Evolutionary conservation across 2,329 filamentous ascomycete genomes (phyloP), one percentile per base, ranked within the genome.

Genomic region (Moelleriella libera): DNA sequence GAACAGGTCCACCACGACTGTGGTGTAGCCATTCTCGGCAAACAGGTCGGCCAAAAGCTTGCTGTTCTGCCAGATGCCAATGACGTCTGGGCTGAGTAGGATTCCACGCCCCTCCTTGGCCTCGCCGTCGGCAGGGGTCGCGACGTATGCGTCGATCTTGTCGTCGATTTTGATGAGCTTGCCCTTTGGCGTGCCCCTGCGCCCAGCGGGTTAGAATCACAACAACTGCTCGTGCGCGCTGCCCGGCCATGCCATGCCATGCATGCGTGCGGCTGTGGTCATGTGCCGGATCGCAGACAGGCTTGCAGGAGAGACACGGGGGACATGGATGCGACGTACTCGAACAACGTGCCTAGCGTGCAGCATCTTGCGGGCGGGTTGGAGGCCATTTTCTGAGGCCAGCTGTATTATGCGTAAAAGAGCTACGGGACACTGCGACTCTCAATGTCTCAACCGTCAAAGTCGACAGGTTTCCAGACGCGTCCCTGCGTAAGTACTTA

Each of bases 341-440:
- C 68, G 54, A 76, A 73, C 58, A 68, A 71, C 50, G 72, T 62
- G 50, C 74, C 75, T 47, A 69, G 55, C 32, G 65, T 65, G 63
- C 75, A 79, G 68, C 75, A 79, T 47, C 63, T 55, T 48, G 57
- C 70, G 10, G 74, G 73, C 47, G 68, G 66, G 54, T 75, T 67
- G 3, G 75, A 78, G 37, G 75, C 70, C 75, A 78, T 78, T 34
- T 29, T 21, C 14, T 41, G 11, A n/a, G 21, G 21, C 21, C 21
- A 21, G 21, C 21, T 21, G 21, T 21, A 21, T 21, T 21, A 21
- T 21, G 21, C 21, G 21, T 21, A 21, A 21, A 21, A 21, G 21
- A 21, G 21, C 21, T 21, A 21, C 21, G 3, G 21, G 21, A 21
- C 21, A 21, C 21, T 21, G 21, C 3, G 21, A 21, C 21, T 21